Base-by-base conservation (phyloP, 768 basidiomycete genomes). In the Hericium erinaceus region DNA sequence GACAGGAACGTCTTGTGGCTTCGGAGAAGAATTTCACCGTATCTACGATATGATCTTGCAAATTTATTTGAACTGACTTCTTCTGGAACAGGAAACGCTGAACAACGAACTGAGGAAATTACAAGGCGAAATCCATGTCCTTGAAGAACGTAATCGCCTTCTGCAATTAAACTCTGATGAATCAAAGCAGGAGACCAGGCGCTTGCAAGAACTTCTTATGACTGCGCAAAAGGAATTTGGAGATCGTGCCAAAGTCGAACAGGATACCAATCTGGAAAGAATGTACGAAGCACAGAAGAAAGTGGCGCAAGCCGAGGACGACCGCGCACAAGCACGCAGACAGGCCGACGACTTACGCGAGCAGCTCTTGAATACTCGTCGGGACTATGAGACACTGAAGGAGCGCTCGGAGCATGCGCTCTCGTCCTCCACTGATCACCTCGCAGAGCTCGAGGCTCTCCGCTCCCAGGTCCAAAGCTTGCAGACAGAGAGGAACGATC, bases 61-160 rank as follows among this genome's bases (percentile, higher is more conserved):
- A 56, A 2, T 66, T 64, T 12, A 18, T n/a, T n/a, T 28, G 7
- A 39, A 13, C 44, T 33, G 12, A 40, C 20, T n/a, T 39, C 41
- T 26, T 37, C 10, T 61, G 33, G 33, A 33, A 33, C 33, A 71
- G 70, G 56, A 59, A 55, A 64, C 58, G 15, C 51, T 76, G 26
- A 73, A 75, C 54, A 62, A 69, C 7, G 64, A 67, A 13, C 69
- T 64, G 1, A 72, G 70, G 12, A 70, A 69, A 51, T 61, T 75
- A 16, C 69, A 73, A 39, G 60, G 64, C 39, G 76, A 80, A 51
- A 65, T 77, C 9, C 71, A 73, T 0, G 65, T 76, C 2, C 61
- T 80, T 4, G 66, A 73, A 15, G 76, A 77, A 56, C 74, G 76
- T 54, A 77, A 75, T 33, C 37, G 65, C 5, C 58, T 62, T 12